phyloP scores from a whole-genome alignment of 2,329 filamentous ascomycete species.

The Talaromyces sp. region DNA sequence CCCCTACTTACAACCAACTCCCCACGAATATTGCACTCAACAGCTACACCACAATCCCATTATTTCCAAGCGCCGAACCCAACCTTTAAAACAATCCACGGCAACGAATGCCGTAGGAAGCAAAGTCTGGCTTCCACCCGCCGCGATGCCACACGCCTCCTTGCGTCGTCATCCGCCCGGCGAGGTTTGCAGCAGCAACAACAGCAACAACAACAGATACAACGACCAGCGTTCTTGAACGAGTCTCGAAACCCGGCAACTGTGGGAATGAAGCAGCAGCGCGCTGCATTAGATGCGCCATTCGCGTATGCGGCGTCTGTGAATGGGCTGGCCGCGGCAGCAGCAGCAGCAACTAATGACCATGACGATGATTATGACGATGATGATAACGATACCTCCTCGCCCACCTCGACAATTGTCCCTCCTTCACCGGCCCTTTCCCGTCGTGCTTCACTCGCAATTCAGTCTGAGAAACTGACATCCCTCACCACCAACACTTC shows the following conservation, averaged over 20 bases:
- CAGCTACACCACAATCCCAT: not conserved
- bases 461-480: not conserved
- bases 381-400: constrained; percentile 27
- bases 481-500: not conserved
- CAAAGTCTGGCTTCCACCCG: constrained; percentile 34
- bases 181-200: constrained; percentile 8
- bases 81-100: not conserved
- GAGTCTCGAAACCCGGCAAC: not conserved
- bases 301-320: not conserved
- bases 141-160: constrained; percentile 32
- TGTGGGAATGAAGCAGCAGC: not conserved
- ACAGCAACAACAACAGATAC: constrained; percentile 20
- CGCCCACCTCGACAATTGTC: constrained; percentile 18
- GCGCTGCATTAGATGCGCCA: not conserved
- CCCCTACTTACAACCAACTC: not conserved
- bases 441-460: constrained; percentile 7
- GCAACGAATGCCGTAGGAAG: constrained; percentile 28
- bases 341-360: not conserved
- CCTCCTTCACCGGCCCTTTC: constrained; percentile 26
- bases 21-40: not conserved
- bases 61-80: not conserved
- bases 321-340: not conserved
- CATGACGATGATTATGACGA: constrained; percentile 9
- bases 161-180: constrained; percentile 18
- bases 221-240: constrained; percentile 12